Evolutionary conservation across 768 basidiomycete genomes (phyloP).

Genomic region (Pisolithus sp.): DNA sequence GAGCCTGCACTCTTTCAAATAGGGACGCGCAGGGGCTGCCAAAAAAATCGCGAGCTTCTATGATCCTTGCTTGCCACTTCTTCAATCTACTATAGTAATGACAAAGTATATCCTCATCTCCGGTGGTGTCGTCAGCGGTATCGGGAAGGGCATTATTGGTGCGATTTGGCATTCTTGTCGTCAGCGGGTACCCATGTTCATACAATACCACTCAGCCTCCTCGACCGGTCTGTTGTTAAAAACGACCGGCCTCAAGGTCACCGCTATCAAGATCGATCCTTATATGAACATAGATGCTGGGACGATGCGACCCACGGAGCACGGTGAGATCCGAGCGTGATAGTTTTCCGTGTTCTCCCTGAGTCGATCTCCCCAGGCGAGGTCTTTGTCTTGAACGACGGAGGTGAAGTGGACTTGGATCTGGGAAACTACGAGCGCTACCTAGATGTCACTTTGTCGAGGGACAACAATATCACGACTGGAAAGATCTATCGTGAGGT

Average conservation of each 20-base stretch:
- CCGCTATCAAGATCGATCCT: conserved; percentile 98
- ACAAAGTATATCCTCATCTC: conserved; percentile 96
- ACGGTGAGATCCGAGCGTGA: conserved; percentile 54
- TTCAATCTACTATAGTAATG: conserved; percentile 38
- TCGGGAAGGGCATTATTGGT: conserved; percentile 99
- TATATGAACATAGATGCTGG: conserved; percentile 99
- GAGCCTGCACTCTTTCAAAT: conserved; percentile 3
- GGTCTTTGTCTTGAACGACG: conserved; percentile 97
- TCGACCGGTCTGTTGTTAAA: conserved; percentile 94
- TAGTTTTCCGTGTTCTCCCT: conserved; percentile 8
- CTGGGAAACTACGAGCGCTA: conserved; percentile 98
- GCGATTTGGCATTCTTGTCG: conserved; percentile 25
- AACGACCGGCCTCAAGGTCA: conserved; percentile 92
- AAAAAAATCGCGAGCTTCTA: conserved; percentile 5
- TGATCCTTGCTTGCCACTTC: conserved; percentile 4
- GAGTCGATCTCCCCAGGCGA: conserved; percentile 57
- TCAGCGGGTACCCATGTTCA: conserved; percentile 13
- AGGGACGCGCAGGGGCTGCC: conserved; percentile 10
- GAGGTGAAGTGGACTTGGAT: conserved; percentile 97
- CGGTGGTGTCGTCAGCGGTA: conserved; percentile 96
- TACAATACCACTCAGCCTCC: conserved; percentile 60
- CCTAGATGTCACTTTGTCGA: conserved; percentile 86
- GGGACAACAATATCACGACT: conserved; percentile 97
- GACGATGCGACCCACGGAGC: conserved; percentile 97
- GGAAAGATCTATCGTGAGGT: conserved; percentile 97